Base-by-base conservation (phyloP, 495 filamentous ascomycete species). In the Neurospora africana region DNA sequence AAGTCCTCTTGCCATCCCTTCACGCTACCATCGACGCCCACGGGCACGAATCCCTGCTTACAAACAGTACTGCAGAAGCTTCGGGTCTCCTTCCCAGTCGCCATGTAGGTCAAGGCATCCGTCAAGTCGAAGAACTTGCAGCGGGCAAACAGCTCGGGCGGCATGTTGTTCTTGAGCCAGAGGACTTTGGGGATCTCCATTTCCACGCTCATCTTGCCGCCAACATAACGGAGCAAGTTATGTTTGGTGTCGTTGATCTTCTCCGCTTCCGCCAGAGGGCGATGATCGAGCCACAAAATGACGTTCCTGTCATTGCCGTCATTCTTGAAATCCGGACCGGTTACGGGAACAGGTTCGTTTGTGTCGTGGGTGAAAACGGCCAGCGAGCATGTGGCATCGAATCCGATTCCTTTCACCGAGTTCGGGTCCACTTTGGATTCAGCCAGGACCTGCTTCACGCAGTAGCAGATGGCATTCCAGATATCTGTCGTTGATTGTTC, bases 1-100 rank as follows among this genome's bases (percentile, higher is more conserved):
- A 99, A 99, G 75, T 98, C 95, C 74, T 93, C 93, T 79, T 98
- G 93, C 95, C 95, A 99, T 5, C 95, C 95, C 82, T 98, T 99
- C 21, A 97, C 93, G 81, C 94, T 97, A 43, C 95, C 95, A 77
- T 99, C 95, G 23, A 98, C 93, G 47, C 95, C 95, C 17, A 98
- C 91, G 0, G 95, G 95, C 2, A 99, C 92, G 78, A 89, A 98
- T 1, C 95, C 95, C 78, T 98, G 95, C 81, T 98, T 98, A 81
- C 95, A 98, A 23, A 97, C 92, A 4, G 93, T 90, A 73, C 92
- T 97, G 79, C 95, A 98, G 78, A 93, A 97, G 81, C 93, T 96
- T 72, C 95, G 84, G 44, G 89, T 94, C 81, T 98, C 94, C 70
- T 89, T 92, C 5, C 95, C 95, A n/a, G 95, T 98, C 21, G 95